A percentile compares a stretch with the other conserved stretches of the same genome.
Conservation (phyloP, 352 stramenopile genomes). For the Phytophthora ramorum region DNA sequence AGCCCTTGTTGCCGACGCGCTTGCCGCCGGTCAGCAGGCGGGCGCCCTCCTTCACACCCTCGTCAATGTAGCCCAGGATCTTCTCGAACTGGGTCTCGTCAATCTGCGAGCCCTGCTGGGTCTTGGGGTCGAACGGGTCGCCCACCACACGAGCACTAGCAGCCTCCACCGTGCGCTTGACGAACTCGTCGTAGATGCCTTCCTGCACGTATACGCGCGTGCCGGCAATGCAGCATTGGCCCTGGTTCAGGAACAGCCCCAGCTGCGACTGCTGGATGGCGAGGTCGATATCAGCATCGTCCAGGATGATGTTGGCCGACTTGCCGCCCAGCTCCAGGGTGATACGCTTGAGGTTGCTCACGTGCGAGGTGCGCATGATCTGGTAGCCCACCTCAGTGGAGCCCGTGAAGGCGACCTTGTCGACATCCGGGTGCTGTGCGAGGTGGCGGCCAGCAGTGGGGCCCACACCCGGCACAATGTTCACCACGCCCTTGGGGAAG, state of each 20-base stretch:
- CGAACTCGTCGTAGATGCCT: constrained; percentile 89
- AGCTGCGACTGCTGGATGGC: constrained; percentile 57
- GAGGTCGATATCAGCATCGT: constrained; percentile 73
- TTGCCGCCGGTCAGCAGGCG: constrained; percentile 84
- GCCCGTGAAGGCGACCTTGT: constrained; percentile 89
- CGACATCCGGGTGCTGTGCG: constrained; percentile 59
- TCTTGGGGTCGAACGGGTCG: constrained; percentile 49
- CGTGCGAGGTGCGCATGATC: constrained; percentile 68
- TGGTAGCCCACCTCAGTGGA: constrained; percentile 65
- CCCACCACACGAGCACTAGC: constrained; percentile 65
- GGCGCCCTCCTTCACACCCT: constrained; percentile 86
- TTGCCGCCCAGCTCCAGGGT: constrained; percentile 86
- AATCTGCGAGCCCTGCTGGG: constrained; percentile 67
- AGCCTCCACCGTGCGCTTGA: constrained; percentile 58
- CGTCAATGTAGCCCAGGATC: constrained; percentile 86
- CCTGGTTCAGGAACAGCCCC: constrained; percentile 87
- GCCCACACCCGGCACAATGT: constrained; percentile 76
- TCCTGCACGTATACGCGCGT: constrained; percentile 91
- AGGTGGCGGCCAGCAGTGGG: constrained; percentile 51
- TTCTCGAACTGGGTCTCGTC: constrained; percentile 81
- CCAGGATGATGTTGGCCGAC: constrained; percentile 76
- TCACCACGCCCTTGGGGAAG: constrained; percentile 85
- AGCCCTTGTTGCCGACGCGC: constrained; percentile 66
- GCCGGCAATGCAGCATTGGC: constrained; percentile 89
- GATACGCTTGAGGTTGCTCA: constrained; percentile 78